phyloP scores from a whole-genome alignment of 1,139 yeast species.

The Yamadazyma triangularis region DNA sequence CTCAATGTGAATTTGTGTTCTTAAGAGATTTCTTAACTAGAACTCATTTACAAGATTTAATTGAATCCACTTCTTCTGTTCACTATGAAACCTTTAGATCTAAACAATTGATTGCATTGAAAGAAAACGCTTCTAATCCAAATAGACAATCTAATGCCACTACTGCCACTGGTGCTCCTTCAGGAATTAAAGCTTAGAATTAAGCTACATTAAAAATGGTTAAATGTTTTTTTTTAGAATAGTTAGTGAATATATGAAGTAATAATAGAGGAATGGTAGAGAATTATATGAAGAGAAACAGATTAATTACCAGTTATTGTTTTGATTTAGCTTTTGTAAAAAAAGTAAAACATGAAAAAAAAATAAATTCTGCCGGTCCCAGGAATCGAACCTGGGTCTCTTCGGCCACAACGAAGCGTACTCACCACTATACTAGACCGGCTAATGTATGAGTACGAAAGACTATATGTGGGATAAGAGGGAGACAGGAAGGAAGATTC shows the following conservation, averaged over 20 bases:
- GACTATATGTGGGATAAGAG: too few species aligned
- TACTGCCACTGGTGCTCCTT: neutral
- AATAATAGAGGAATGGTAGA: too few species aligned
- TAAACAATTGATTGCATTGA: slow-evolving; percentile 88
- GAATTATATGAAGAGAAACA: too few species aligned
- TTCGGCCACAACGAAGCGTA: slow-evolving; percentile 18
- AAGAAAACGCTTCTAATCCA: slow-evolving; percentile 66
- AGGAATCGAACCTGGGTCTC: slow-evolving; percentile 18
- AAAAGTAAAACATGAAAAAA: too few species aligned
- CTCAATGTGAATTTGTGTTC: slow-evolving; percentile 92
- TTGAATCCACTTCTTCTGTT: slow-evolving; percentile 82
- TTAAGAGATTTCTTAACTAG: slow-evolving; percentile 91
- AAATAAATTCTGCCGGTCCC: slow-evolving; percentile 20
- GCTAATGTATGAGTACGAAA: slow-evolving; percentile 7
- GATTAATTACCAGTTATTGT: too few species aligned
- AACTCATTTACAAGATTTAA: slow-evolving; percentile 93
- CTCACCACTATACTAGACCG: slow-evolving; percentile 18
- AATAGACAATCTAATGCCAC: slow-evolving; percentile 26
- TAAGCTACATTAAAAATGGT: too few species aligned
- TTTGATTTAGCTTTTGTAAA: too few species aligned
- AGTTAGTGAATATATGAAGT: too few species aligned
- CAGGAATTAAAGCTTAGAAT: neutral
- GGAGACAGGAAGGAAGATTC: too few species aligned
- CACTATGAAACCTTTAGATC: slow-evolving; percentile 94
- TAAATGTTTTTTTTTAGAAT: too few species aligned